Evolutionary conservation across 768 basidiomycete species (phyloP).

Genomic region (Rhizopogon salebrosus): DNA sequence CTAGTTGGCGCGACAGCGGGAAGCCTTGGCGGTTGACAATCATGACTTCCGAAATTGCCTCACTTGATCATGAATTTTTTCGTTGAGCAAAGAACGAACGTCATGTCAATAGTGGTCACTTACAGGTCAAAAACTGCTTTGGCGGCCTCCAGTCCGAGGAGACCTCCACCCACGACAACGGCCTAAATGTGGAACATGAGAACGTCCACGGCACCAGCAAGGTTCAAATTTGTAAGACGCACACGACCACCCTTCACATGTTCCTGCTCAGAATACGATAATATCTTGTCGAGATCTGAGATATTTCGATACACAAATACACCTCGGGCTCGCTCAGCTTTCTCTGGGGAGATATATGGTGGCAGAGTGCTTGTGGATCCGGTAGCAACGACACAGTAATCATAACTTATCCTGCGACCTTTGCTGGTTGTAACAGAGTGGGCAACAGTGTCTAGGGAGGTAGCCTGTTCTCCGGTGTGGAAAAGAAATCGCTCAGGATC

Average conservation of each 20-base stretch:
- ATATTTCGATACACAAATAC: slow-evolving; percentile 73
- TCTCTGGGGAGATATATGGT: slow-evolving; percentile 41
- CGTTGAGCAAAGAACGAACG: background rate
- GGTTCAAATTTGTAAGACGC: slow-evolving; percentile 1
- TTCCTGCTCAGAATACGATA: slow-evolving; percentile 47
- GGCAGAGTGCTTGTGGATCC: slow-evolving; percentile 65
- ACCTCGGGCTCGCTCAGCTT: slow-evolving; percentile 40
- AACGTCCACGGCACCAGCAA: background rate
- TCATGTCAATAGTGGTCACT: slow-evolving; percentile 5
- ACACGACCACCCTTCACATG: slow-evolving; percentile 31
- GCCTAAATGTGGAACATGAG: slow-evolving; percentile 19
- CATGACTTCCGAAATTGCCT: slow-evolving; percentile 39
- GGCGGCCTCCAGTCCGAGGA: slow-evolving; percentile 71
- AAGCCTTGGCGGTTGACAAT: slow-evolving; percentile 49
- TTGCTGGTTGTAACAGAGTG: slow-evolving; percentile 45
- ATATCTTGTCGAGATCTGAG: slow-evolving; percentile 59
- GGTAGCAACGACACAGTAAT: slow-evolving; percentile 63
- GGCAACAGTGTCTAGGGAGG: slow-evolving; percentile 30
- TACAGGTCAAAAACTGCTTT: slow-evolving; percentile 63
- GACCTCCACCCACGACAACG: slow-evolving; percentile 62
- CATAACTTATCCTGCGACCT: slow-evolving; percentile 43
- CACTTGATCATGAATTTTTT: background rate
- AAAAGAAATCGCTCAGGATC: slow-evolving; percentile 51
- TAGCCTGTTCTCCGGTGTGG: slow-evolving; percentile 44
- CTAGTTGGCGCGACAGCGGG: slow-evolving; percentile 56